phyloP scores from a whole-genome alignment of 768 basidiomycete species.

The Vishniacozyma victoriae region DNA sequence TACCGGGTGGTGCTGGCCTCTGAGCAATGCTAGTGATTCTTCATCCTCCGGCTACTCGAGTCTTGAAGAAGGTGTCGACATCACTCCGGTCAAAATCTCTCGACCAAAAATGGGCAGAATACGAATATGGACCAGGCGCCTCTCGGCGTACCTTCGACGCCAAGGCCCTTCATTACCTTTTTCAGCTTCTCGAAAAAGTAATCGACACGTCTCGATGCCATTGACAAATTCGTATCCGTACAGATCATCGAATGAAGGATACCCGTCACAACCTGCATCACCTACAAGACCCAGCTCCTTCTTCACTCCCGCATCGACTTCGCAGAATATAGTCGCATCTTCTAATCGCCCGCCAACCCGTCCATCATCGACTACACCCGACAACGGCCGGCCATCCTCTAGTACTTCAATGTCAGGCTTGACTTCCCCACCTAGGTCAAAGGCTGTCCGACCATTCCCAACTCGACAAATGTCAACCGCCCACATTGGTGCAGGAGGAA shows the following conservation, averaged over 20 bases:
- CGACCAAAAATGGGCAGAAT: slow-evolving; percentile 2
- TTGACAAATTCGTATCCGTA: background rate
- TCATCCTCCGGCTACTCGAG: slow-evolving; percentile 1
- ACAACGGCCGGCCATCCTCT: no score
- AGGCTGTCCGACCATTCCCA: slow-evolving; percentile 4
- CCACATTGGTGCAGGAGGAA: background rate
- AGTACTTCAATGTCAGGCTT: no score
- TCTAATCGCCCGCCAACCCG: no score
- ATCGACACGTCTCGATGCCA: background rate
- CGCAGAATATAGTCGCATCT: no score
- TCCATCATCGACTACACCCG: no score
- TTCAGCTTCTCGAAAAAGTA: no score
- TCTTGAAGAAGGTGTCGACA: background rate
- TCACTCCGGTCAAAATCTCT: background rate
- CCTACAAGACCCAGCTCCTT: no score
- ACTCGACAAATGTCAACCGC: slow-evolving; percentile 10
- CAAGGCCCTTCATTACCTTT: no score
- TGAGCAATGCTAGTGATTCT: background rate
- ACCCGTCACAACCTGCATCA: no score
- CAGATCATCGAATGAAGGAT: no score
- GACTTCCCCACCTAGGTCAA: slow-evolving; percentile 10
- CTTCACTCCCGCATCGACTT: no score
- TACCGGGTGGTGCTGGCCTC: background rate
- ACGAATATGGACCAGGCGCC: slow-evolving; percentile 5
- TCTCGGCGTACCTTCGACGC: background rate